These are phyloP conservation scores for Xylariaceae sp. DNA, from an alignment of 2,329 filamentous ascomycete species.

Conservation along the genomic window DNA sequence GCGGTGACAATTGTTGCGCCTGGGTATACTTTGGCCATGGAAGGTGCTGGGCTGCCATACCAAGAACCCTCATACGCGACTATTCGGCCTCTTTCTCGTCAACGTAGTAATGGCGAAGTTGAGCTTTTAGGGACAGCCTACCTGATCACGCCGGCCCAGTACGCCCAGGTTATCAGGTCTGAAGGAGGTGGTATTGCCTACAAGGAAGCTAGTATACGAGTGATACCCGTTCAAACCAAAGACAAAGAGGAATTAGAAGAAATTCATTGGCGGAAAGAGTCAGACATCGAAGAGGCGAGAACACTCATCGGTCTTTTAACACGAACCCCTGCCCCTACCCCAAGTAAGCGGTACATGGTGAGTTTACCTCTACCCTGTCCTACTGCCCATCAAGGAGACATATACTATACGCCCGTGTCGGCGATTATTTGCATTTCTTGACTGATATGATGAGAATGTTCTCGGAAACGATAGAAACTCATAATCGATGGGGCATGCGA, in stretches of 20 bases:
- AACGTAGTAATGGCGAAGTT: neutral
- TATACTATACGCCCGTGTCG: too few relatives aligned
- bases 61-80: slow-evolving; percentile 11
- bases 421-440: too few relatives aligned
- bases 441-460: neutral
- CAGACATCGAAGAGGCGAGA: too few relatives aligned
- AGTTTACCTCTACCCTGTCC: too few relatives aligned
- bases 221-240: neutral
- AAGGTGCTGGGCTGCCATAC: slow-evolving; percentile 12
- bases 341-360: too few relatives aligned
- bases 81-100: neutral
- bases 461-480: slow-evolving; percentile 7
- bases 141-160: slow-evolving; percentile 5
- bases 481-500: slow-evolving; percentile 6
- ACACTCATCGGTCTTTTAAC: too few relatives aligned
- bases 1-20: neutral
- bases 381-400: too few relatives aligned
- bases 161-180: slow-evolving; percentile 6
- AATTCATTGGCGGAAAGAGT: too few relatives aligned
- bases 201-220: slow-evolving; percentile 1
- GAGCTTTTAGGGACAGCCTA: slow-evolving; percentile 12
- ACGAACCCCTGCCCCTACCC: too few relatives aligned
- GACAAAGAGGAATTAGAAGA: too few relatives aligned
- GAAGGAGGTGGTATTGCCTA: slow-evolving; percentile 15
- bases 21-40: slow-evolving; percentile 4